Evolutionary conservation across 192 early-diverging fungal genomes (phyloP).

Genomic region (Coemansia sp.): DNA sequence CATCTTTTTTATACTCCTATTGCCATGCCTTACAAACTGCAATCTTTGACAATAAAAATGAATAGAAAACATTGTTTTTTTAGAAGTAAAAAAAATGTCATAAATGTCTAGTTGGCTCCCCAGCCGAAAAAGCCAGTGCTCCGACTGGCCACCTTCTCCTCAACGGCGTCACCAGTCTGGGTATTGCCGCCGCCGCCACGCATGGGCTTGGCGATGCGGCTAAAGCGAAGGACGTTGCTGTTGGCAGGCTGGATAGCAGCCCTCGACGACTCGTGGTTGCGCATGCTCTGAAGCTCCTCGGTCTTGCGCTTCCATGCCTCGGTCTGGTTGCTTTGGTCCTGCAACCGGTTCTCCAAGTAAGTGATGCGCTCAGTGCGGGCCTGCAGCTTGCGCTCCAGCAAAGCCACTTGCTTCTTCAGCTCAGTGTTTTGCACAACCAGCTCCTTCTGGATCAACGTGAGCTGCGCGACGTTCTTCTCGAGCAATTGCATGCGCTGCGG

Average conservation of each 20-base stretch:
- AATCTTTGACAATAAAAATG: not conserved
- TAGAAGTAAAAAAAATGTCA: not conserved
- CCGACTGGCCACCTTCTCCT: slow-evolving; percentile 38
- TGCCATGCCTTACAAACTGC: not conserved
- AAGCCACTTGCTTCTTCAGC: slow-evolving; percentile 91
- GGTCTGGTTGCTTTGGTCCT: slow-evolving; percentile 73
- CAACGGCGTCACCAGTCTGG: slow-evolving; percentile 10
- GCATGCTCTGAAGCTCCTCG: slow-evolving; percentile 63
- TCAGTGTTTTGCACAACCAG: slow-evolving; percentile 96
- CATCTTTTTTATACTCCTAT: not conserved
- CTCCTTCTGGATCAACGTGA: slow-evolving; percentile 94
- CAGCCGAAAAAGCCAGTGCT: slow-evolving; percentile 48
- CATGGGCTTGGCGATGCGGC: slow-evolving; percentile 89
- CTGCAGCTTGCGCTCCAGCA: slow-evolving; percentile 88
- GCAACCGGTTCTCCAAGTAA: slow-evolving; percentile 82
- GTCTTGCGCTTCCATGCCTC: slow-evolving; percentile 76
- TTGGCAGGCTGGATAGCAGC: slow-evolving; percentile 18
- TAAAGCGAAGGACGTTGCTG: slow-evolving; percentile 61
- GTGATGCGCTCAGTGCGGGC: slow-evolving; percentile 94
- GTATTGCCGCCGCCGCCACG: slow-evolving; percentile 73
- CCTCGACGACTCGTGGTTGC: slow-evolving; percentile 25
- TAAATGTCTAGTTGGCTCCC: slow-evolving; percentile 28
- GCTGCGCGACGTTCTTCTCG: slow-evolving; percentile 96
- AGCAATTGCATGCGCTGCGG: slow-evolving; percentile 98
- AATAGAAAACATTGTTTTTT: slow-evolving; percentile 5